A percentile compares a stretch with the other conserved stretches of the same genome.
Evolutionary conservation across 73 alveolate genomes (phyloP).

Genomic region (Urostyla sp.): DNA sequence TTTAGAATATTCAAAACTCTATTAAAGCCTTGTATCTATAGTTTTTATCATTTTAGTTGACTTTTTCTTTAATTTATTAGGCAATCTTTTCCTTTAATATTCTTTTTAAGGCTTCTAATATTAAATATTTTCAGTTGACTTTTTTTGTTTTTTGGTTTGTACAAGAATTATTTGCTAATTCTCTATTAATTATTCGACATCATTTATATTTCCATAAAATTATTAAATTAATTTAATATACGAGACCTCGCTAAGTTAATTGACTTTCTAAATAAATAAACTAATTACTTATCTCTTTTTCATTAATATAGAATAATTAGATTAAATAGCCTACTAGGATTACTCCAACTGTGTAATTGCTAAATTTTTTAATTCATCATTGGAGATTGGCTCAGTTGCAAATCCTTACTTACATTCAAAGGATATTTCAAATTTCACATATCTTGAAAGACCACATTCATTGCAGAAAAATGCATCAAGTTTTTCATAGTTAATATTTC

Average conservation of each 20-base stretch:
- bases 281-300: slow-evolving; percentile 30
- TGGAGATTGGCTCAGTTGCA: slow-evolving; percentile 39
- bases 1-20: too few species aligned
- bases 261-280: not conserved
- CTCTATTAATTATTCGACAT: too few species aligned
- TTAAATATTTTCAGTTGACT: too few species aligned
- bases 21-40: too few species aligned
- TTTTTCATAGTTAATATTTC: slow-evolving; percentile 72
- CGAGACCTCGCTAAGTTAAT: slow-evolving; percentile 2
- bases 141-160: too few species aligned
- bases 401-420: slow-evolving; percentile 26
- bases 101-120: too few species aligned
- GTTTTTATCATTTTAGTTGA: too few species aligned
- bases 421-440: slow-evolving; percentile 55
- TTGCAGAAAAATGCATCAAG: slow-evolving; percentile 72
- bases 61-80: too few species aligned
- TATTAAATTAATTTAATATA: not conserved
- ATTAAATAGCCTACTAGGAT: slow-evolving; percentile 26
- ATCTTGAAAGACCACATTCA: slow-evolving; percentile 72
- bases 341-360: slow-evolving; percentile 26
- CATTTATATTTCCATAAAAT: not conserved
- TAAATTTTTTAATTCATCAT: slow-evolving; percentile 22
- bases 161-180: too few species aligned
- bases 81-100: too few species aligned
- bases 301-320: slow-evolving; percentile 21